Evolutionary conservation across 2,329 filamentous ascomycete genomes (phyloP).

Genomic region (Pestalotiopsis sp.): DNA sequence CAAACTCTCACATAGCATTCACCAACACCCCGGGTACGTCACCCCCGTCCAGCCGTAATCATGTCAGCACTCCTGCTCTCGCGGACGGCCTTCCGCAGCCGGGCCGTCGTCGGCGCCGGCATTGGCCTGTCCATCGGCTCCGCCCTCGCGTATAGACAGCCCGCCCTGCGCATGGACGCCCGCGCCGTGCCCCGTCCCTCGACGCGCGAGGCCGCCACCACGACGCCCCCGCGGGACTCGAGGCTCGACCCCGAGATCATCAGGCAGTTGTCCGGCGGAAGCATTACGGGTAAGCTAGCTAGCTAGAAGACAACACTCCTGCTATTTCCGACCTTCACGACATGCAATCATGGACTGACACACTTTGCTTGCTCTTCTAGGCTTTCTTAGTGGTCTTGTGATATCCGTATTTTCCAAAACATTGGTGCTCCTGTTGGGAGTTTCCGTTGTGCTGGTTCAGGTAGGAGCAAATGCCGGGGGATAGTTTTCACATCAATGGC

Average conservation of each 20-base stretch:
- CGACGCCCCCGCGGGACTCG: conserved; percentile 14
- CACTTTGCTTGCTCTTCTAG: conserved; percentile 35
- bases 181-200: conserved; percentile 20
- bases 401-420: conserved; percentile 73
- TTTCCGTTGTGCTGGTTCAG: conserved; percentile 65
- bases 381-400: conserved; percentile 64
- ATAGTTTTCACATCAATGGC: conserved; percentile 3
- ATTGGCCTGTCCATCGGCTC: conserved; percentile 37
- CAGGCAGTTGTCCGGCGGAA: conserved; percentile 56
- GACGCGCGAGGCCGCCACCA: conserved; percentile 14
- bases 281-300: conserved; percentile 48
- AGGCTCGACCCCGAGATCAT: conserved; percentile 39
- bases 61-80: conserved; percentile 22
- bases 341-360: not conserved
- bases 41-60: too few species aligned
- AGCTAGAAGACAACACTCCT: not conserved
- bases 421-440: conserved; percentile 67
- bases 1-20: too few species aligned
- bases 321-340: too few species aligned
- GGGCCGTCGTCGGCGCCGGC: conserved; percentile 31
- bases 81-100: conserved; percentile 30
- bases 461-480: conserved; percentile 40
- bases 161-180: conserved; percentile 26
- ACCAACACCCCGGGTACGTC: too few species aligned
- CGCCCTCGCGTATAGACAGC: conserved; percentile 25